Evolutionary conservation across 805 yeast species (phyloP).

Genomic region (Lachancea waltii): DNA sequence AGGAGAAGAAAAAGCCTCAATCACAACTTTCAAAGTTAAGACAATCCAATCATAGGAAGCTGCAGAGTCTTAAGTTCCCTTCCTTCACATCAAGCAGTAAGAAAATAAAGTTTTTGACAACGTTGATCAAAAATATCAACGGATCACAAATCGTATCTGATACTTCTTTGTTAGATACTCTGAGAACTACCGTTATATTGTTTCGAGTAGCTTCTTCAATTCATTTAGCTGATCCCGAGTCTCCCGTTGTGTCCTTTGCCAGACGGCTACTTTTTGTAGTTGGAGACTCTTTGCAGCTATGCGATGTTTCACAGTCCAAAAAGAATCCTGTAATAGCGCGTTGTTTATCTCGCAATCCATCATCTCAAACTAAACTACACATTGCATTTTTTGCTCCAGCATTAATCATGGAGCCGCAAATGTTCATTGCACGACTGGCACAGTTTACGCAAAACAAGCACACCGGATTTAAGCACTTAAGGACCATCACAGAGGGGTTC

Average conservation of each 20-base stretch:
- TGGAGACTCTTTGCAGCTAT: slow-evolving; percentile 8
- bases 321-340: slow-evolving; percentile 14
- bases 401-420: slow-evolving; percentile 28
- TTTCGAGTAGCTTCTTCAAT: slow-evolving; percentile 8
- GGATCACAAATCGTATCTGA: slow-evolving; percentile 24
- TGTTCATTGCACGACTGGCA: slow-evolving; percentile 25
- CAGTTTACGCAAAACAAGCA: slow-evolving; percentile 13
- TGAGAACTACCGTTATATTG: slow-evolving; percentile 16
- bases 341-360: slow-evolving; percentile 16
- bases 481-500: slow-evolving; percentile 35
- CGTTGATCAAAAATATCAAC: slow-evolving; percentile 24
- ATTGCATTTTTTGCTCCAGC: slow-evolving; percentile 30
- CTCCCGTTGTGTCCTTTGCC: slow-evolving; percentile 7
- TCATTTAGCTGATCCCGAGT: slow-evolving; percentile 5
- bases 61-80: slow-evolving; percentile 24
- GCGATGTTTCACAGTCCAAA: slow-evolving; percentile 15
- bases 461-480: slow-evolving; percentile 21
- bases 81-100: slow-evolving; percentile 13
- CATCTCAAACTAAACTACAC: slow-evolving; percentile 18
- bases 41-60: slow-evolving; percentile 2
- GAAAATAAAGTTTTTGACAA: slow-evolving; percentile 21
- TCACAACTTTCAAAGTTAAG: slow-evolving; percentile 3
- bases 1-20: slow-evolving; percentile 12
- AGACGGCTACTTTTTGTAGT: slow-evolving; percentile 8
- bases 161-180: slow-evolving; percentile 21